Evolutionary conservation across 2,329 filamentous ascomycete species (phyloP).

Genomic region (Chrysoporthe austroafricana): DNA sequence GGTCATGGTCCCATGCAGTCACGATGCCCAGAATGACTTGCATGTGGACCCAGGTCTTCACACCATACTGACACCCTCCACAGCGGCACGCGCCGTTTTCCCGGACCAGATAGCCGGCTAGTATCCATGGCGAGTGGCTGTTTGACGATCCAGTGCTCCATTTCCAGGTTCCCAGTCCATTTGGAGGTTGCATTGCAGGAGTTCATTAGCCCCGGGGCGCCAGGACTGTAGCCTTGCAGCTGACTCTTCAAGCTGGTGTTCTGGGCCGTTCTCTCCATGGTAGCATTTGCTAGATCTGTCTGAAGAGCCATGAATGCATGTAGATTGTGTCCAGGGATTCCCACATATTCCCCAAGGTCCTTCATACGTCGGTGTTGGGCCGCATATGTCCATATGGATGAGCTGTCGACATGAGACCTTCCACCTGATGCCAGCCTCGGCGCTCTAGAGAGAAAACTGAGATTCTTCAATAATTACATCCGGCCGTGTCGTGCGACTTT

Average conservation of each 20-base stretch:
- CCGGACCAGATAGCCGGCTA: neutral
- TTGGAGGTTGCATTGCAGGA: slow-evolving; percentile 10
- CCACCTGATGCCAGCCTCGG: too few relatives aligned
- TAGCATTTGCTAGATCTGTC: neutral
- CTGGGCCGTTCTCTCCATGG: neutral
- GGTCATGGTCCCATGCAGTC: neutral
- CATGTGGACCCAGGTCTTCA: neutral
- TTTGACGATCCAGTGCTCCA: neutral
- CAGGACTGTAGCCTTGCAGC: neutral
- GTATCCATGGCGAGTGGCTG: neutral
- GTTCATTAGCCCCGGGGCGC: neutral
- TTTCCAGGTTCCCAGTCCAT: neutral
- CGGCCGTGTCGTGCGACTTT: too few relatives aligned
- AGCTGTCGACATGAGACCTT: too few relatives aligned
- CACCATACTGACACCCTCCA: too few relatives aligned
- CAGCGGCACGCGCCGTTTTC: neutral
- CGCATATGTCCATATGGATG: too few relatives aligned
- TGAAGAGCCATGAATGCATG: neutral
- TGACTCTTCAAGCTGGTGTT: neutral
- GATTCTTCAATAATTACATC: too few relatives aligned
- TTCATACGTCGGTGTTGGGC: too few relatives aligned
- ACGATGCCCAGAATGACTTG: neutral
- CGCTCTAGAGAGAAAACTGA: too few relatives aligned
- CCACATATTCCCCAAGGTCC: too few relatives aligned
- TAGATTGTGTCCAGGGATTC: too few relatives aligned